These are phyloP conservation scores for Actinomucor elegans DNA, from an alignment of 371 early-diverging fungal species.

Conservation along the genomic window DNA sequence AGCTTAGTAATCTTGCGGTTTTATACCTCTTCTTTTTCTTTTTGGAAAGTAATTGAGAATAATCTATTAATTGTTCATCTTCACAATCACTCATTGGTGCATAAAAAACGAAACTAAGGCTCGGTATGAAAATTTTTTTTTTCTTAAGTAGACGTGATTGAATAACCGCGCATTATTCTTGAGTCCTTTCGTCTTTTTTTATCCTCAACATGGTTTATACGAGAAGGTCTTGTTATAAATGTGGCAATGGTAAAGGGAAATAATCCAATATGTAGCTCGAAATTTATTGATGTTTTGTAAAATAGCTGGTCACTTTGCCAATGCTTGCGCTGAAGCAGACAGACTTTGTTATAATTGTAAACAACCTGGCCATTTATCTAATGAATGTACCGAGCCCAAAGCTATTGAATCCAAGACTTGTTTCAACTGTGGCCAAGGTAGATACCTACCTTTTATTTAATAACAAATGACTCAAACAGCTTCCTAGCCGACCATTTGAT, in stretches of 20 bases:
- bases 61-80: constrained; percentile 22
- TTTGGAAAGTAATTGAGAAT: constrained; percentile 21
- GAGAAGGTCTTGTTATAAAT: constrained; percentile 56
- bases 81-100: constrained; percentile 27
- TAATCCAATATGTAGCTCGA: background rate
- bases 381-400: constrained; percentile 53
- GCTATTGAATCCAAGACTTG: constrained; percentile 58
- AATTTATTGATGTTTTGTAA: background rate
- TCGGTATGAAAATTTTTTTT: background rate
- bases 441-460: background rate
- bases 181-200: background rate
- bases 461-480: background rate
- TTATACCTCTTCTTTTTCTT: constrained; percentile 7
- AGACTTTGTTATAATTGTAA: constrained; percentile 64
- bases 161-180: background rate
- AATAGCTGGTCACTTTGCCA: constrained; percentile 55
- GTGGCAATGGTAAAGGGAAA: constrained; percentile 48
- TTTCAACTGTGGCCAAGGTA: constrained; percentile 64
- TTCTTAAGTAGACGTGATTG: too few relatives aligned
- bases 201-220: constrained; percentile 36
- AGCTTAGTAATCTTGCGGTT: background rate
- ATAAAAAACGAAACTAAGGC: background rate
- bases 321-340: constrained; percentile 49
- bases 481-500: constrained; percentile 59
- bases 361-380: constrained; percentile 60